Conservation (phyloP, 257 asterid genomes). For the Leptodermis oblonga region DNA sequence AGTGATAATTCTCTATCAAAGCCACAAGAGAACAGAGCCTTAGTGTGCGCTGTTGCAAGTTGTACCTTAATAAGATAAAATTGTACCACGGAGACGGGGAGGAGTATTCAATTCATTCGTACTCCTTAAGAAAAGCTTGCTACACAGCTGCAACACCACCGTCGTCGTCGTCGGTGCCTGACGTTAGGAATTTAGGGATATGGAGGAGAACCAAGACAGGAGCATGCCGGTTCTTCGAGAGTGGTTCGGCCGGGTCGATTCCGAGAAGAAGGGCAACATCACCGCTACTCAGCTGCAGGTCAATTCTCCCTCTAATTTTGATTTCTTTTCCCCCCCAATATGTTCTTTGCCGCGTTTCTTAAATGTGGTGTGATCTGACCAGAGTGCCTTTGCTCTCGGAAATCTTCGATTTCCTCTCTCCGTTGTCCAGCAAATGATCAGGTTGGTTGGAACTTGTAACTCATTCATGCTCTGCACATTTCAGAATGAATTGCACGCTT, state of each 20-base stretch:
- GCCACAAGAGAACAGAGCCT: too few species aligned
- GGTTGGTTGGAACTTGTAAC: conserved; percentile 33
- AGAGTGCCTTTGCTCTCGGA: conserved; percentile 67
- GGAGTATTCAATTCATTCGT: neutral
- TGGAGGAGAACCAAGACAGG: conserved; percentile 19
- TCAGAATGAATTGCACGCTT: neutral
- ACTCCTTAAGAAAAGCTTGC: neutral
- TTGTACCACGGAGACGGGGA: too few species aligned
- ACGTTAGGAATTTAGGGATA: neutral
- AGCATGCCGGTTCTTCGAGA: conserved; percentile 50
- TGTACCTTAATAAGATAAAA: too few species aligned
- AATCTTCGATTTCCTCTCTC: conserved; percentile 61
- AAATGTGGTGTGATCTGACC: neutral
- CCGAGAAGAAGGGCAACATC: conserved; percentile 52
- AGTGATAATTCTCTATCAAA: too few species aligned
- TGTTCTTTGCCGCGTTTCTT: neutral
- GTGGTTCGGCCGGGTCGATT: conserved; percentile 84
- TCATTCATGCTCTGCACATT: neutral
- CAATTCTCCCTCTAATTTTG: neutral
- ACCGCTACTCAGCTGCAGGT: conserved; percentile 78
- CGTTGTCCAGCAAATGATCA: conserved; percentile 84
- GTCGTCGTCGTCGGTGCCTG: neutral
- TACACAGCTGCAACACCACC: neutral
- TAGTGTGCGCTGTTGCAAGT: too few species aligned
- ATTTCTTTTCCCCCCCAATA: neutral